phyloP scores from a whole-genome alignment of 352 stramenopile genomes.

The Pythium phragmiticola region DNA sequence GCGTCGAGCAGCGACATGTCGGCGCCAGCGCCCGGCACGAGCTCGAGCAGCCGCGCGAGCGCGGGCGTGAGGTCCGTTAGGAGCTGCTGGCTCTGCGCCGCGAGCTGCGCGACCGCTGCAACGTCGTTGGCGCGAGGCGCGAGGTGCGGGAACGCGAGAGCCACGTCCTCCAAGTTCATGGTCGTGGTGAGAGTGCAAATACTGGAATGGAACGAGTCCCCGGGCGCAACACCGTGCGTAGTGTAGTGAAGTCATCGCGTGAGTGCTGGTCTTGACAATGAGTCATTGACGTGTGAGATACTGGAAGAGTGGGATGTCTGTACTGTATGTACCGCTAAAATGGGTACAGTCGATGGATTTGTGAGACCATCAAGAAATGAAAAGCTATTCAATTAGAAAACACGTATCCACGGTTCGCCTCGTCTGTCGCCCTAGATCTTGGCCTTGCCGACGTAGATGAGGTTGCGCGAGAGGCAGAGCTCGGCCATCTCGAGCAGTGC shows the following conservation, averaged over 20 bases:
- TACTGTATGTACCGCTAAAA: no score
- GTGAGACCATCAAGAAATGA: no score
- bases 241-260: no score
- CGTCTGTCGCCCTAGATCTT: slow-evolving; percentile 55
- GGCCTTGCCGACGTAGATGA: slow-evolving; percentile 87
- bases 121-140: neutral
- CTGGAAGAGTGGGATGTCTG: no score
- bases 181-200: no score
- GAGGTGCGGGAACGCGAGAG: neutral
- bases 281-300: no score
- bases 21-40: neutral
- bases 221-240: no score
- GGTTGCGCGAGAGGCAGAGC: slow-evolving; percentile 87
- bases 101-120: neutral
- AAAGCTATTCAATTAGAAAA: no score
- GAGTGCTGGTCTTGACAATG: no score
- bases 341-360: no score
- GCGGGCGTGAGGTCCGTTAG: neutral
- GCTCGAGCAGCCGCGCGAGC: neutral
- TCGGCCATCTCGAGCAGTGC: slow-evolving; percentile 95
- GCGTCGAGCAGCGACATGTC: neutral
- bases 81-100: neutral
- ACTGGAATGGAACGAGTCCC: no score
- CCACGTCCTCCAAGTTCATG: neutral
- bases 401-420: no score